These are phyloP conservation scores for Dicorynia guianensis DNA, from an alignment of 306 rosid genomes.

Conservation along the genomic window DNA sequence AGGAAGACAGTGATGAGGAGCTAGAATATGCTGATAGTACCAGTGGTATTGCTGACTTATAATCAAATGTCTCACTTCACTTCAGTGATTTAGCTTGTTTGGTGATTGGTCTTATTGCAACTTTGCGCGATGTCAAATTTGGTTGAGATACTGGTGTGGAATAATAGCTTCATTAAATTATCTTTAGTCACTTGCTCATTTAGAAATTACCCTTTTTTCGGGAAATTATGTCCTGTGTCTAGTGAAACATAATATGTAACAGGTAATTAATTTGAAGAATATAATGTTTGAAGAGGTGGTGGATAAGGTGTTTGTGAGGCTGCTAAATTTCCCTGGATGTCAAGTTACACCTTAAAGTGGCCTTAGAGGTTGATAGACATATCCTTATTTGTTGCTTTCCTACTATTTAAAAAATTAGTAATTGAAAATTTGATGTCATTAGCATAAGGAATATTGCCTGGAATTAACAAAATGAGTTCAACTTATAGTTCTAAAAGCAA, in stretches of 20 bases:
- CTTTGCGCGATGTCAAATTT: constrained; percentile 3
- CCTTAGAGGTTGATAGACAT: neutral
- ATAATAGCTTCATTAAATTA: constrained; percentile 4
- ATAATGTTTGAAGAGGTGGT: neutral
- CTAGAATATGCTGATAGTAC: constrained; percentile 93
- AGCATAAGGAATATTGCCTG: constrained; percentile 32
- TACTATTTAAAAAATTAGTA: constrained; percentile 22
- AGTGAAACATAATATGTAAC: no score
- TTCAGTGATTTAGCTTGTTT: constrained; percentile 26
- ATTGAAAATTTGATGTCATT: constrained; percentile 18
- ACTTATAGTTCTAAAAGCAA: constrained; percentile 22
- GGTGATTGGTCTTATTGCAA: constrained; percentile 15
- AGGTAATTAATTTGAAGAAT: neutral
- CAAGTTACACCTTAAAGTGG: neutral
- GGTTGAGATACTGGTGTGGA: neutral
- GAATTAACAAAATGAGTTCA: constrained; percentile 1
- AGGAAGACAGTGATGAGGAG: constrained; percentile 98
- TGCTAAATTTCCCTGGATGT: neutral
- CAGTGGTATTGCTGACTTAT: constrained; percentile 64
- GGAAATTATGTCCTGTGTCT: constrained; percentile 13
- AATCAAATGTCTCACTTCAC: constrained; percentile 40
- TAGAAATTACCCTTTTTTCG: constrained; percentile 9
- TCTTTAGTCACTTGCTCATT: neutral
- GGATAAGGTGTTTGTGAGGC: neutral
- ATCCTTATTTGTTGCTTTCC: constrained; percentile 1